A percentile compares a stretch with the other conserved stretches of the same genome.
Conservation (phyloP, 106 monocot species). For the Dendrobium catenatum region DNA sequence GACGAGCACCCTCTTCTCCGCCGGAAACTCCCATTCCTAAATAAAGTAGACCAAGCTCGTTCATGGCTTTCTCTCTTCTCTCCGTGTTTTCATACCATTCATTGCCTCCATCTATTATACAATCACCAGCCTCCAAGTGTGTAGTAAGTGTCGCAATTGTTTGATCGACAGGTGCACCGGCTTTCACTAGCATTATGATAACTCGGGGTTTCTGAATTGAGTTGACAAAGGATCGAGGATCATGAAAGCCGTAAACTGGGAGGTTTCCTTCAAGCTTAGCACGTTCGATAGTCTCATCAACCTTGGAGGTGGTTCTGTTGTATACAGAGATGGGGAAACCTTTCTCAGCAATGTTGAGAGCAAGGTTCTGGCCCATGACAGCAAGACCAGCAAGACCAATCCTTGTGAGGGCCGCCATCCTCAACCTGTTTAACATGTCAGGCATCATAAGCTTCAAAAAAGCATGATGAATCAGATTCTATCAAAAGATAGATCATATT, state of each 20-base stretch:
- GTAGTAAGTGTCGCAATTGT: conserved; percentile 38
- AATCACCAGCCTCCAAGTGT: conserved; percentile 44
- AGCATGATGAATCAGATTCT: background rate
- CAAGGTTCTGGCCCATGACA: conserved; percentile 60
- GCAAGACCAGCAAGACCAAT: conserved; percentile 53
- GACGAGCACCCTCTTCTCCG: conserved; percentile 43
- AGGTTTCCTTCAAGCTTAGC: conserved; percentile 47
- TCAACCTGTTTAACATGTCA: conserved; percentile 15
- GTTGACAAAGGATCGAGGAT: conserved; percentile 36
- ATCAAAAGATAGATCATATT: background rate
- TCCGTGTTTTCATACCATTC: conserved; percentile 64
- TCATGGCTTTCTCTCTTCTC: conserved; percentile 47
- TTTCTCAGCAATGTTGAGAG: conserved; percentile 52
- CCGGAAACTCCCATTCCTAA: conserved; percentile 62
- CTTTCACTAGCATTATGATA: conserved; percentile 48
- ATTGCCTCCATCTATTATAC: conserved; percentile 51
- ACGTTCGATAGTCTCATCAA: conserved; percentile 44
- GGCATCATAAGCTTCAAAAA: background rate
- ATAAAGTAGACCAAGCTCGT: conserved; percentile 43
- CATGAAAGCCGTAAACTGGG: conserved; percentile 39
- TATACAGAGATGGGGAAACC: conserved; percentile 55
- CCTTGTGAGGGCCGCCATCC: conserved; percentile 44
- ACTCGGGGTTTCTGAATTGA: conserved; percentile 52
- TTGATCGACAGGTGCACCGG: conserved; percentile 52
- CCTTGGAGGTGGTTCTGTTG: conserved; percentile 49